Evolutionary conservation across 805 yeast genomes (phyloP), one percentile per base, ranked within the genome.

Genomic region (Candida piceae): DNA sequence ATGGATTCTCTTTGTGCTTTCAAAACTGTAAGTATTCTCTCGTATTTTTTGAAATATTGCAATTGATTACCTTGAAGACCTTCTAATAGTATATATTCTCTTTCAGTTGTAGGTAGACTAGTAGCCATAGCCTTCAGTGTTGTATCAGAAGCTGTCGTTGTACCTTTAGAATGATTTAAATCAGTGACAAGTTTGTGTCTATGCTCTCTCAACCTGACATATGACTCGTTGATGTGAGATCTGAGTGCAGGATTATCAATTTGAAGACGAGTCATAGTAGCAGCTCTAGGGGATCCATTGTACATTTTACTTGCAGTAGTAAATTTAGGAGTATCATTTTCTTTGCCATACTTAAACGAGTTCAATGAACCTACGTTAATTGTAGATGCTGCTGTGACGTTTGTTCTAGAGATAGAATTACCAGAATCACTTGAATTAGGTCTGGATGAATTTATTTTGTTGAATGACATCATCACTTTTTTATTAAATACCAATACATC

Each of bases 61-160:
- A 46, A 28, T 29, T 60, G 64, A 56, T 38, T 56, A 5, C 29
- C 49, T 19, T 57, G 51, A 15, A 69, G 55, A 5, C 63, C 71
- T 1, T 50, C 55, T 32, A 76, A 47, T 33, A 50, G 53, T 6
- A 63, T 56, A 52, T 65, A 81, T 28, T 68, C 80, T 13, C 49
- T 53, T 31, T 68, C 67, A 12, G 67, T 69, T 2, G 66, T 63
- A 1, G 88, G 87, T 22, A 80, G 60, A 34, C 59, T 63, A 15
- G 54, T 44, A 0, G 84, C 76, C 77, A 80, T 70, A 30, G 75
- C 78, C 41, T 67, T 66, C 39, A 80, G 52, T 0, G 76, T 56
- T 2, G 55, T 58, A 38, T 64, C 65, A 0, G 66, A 51, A 8
- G 66, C 62, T 34, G 67, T 58, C 1, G 63, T 46, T 0, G 61